phyloP scores from a whole-genome alignment of 2,329 filamentous ascomycete genomes.

The Sporothrix globosa region DNA sequence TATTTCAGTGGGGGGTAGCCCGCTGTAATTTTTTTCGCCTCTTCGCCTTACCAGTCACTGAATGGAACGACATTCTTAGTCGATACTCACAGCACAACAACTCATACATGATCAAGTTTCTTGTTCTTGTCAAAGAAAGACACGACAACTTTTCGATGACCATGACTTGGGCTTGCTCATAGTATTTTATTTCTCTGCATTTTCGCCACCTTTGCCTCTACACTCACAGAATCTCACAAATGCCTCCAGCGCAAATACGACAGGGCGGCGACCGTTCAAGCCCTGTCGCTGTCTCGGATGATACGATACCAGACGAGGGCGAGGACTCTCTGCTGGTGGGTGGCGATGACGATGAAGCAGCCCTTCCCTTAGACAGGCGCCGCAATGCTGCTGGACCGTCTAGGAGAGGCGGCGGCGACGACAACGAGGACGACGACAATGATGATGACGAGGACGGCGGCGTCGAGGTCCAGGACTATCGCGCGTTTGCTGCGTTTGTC shows the following conservation, averaged over 20 bases:
- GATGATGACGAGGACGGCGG: conserved; percentile 37
- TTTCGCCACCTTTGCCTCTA: background rate
- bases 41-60: background rate
- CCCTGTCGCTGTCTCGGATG: background rate
- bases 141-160: background rate
- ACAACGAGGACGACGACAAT: conserved; percentile 29
- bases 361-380: background rate
- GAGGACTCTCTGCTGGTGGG: background rate
- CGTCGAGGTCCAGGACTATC: conserved; percentile 78
- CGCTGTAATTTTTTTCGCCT: conserved; percentile 7
- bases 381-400: background rate
- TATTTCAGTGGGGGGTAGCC: background rate
- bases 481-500: conserved; percentile 62
- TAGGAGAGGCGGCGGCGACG: conserved; percentile 33
- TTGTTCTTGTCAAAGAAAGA: background rate
- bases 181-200: background rate
- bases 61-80: background rate
- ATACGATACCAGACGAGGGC: background rate
- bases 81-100: background rate
- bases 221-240: background rate
- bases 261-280: background rate
- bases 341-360: conserved; percentile 33
- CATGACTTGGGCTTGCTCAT: background rate
- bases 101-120: background rate
- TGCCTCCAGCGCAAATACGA: conserved; percentile 6